These are phyloP conservation scores for Teunomyces stri DNA, from an alignment of 805 yeast species.

Conservation along the genomic window DNA sequence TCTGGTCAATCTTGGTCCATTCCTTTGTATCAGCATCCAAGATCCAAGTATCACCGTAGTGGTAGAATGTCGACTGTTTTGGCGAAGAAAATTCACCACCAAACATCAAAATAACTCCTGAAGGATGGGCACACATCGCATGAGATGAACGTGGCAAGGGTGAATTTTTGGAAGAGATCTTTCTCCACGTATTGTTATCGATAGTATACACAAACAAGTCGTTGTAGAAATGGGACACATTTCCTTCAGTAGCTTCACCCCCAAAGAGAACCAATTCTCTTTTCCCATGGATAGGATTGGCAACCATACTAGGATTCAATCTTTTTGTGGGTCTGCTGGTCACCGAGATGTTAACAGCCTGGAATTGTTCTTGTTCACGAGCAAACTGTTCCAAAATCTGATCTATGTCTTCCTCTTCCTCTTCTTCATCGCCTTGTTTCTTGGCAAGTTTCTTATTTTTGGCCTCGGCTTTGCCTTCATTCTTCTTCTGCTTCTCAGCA, in stretches of 20 bases:
- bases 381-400: constrained; percentile 75
- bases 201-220: constrained; percentile 73
- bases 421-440: constrained; percentile 77
- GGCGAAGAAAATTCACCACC: constrained; percentile 98
- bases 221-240: constrained; percentile 69
- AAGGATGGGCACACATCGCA: constrained; percentile 89
- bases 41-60: constrained; percentile 95
- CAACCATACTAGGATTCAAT: constrained; percentile 70
- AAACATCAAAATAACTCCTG: constrained; percentile 80
- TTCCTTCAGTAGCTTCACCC: constrained; percentile 66
- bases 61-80: constrained; percentile 92
- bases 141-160: constrained; percentile 95
- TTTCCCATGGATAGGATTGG: constrained; percentile 72
- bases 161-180: constrained; percentile 72
- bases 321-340: constrained; percentile 64
- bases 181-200: constrained; percentile 80
- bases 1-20: constrained; percentile 83
- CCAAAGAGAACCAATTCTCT: constrained; percentile 84
- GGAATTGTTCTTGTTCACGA: constrained; percentile 74
- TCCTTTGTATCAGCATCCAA: constrained; percentile 80
- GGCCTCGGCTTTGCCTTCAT: constrained; percentile 64
- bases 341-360: constrained; percentile 61
- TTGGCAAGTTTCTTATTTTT: constrained; percentile 74
- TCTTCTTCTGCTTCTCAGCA: constrained; percentile 80
- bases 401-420: constrained; percentile 85